These are phyloP conservation scores for Magnusiomyces sp. DNA, from an alignment of 1,139 yeast species.

Conservation along the genomic window DNA sequence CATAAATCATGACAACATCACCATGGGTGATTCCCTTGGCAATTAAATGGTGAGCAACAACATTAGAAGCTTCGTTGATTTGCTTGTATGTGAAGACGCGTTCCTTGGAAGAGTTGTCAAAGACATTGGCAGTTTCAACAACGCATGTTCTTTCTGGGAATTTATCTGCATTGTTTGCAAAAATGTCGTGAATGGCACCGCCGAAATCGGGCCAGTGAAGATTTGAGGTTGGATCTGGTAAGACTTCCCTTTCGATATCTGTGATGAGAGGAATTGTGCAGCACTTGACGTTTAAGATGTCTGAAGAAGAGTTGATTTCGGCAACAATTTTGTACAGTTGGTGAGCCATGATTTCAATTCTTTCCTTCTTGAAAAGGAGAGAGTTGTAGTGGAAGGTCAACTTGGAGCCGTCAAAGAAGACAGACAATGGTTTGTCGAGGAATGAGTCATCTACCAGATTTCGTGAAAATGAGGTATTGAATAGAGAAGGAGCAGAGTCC, in stretches of 20 bases:
- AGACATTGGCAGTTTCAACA: conserved; percentile 75
- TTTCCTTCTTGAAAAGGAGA: conserved; percentile 58
- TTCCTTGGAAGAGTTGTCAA: conserved; percentile 39
- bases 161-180: conserved; percentile 70
- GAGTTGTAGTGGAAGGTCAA: conserved; percentile 60
- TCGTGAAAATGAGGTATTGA: conserved; percentile 46
- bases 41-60: conserved; percentile 82
- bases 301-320: conserved; percentile 18
- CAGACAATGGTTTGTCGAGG: conserved; percentile 35
- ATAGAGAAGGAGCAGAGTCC: conserved; percentile 55
- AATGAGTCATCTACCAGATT: conserved; percentile 50
- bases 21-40: conserved; percentile 77
- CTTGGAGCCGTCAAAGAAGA: conserved; percentile 37
- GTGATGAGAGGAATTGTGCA: conserved; percentile 55
- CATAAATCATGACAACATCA: conserved; percentile 94
- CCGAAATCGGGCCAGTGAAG: conserved; percentile 86
- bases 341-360: conserved; percentile 62
- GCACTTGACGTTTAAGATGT: conserved; percentile 45
- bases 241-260: conserved; percentile 42
- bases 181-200: conserved; percentile 95
- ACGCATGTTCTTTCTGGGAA: conserved; percentile 87
- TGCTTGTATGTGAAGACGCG: conserved; percentile 75
- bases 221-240: conserved; percentile 85
- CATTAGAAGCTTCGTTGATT: conserved; percentile 87
- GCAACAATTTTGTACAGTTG: conserved; percentile 53